A percentile compares a stretch with the other conserved stretches of the same genome.
phyloP scores from a whole-genome alignment of 2,329 filamentous ascomycete species.

The Sclerotinia glacialis region DNA sequence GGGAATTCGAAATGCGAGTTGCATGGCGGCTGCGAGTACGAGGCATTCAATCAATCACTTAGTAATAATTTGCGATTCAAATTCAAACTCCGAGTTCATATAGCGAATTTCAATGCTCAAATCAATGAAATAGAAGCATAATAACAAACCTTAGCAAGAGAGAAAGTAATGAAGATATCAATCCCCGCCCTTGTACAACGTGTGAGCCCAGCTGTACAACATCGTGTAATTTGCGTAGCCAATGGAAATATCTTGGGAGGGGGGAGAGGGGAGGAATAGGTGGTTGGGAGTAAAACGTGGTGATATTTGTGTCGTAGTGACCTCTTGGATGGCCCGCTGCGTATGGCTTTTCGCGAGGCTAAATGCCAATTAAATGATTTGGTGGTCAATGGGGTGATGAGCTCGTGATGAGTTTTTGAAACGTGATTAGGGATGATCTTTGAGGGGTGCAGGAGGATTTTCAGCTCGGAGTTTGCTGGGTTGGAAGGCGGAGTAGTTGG shows the following conservation, averaged over 20 bases:
- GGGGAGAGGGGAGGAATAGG: background rate
- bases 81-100: background rate
- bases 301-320: background rate
- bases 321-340: background rate
- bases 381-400: background rate
- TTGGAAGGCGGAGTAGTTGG: too few species aligned
- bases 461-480: too few species aligned
- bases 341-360: constrained; percentile 2
- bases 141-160: background rate
- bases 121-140: too few species aligned
- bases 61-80: too few species aligned
- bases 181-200: constrained; percentile 5
- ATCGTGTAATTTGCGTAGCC: background rate
- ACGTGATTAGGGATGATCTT: background rate
- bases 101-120: too few species aligned
- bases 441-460: background rate
- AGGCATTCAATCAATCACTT: constrained; percentile 3
- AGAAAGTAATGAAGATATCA: background rate
- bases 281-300: background rate
- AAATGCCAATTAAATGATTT: background rate
- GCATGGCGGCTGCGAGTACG: constrained; percentile 4
- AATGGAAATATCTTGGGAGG: background rate
- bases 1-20: background rate
- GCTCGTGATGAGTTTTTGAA: background rate
- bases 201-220: background rate